Base-by-base conservation (phyloP, 1,284 basidiomycete genomes). In the Naganishia sp. region DNA sequence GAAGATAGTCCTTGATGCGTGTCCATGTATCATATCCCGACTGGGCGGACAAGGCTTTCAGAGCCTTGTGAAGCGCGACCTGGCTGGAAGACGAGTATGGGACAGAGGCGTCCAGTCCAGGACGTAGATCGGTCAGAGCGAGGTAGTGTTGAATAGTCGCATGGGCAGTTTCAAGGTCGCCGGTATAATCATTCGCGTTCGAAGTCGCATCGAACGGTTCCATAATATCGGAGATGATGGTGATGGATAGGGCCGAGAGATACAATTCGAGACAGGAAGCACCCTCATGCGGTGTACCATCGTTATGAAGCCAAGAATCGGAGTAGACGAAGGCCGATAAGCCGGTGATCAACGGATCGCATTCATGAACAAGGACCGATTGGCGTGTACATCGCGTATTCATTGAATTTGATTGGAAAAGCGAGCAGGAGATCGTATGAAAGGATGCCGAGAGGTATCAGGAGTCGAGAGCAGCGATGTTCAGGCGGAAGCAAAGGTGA, bases 11-110 rank as follows among this genome's bases (percentile, higher is more conserved):
- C 55, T 31, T 57, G 49, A 69, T 55, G 6, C 44, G 39, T 7
- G 23, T 52, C 63, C 63, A 64, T 2, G 57, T 52, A 45, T 68
- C 46, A 31, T 53, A 45, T n/a, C 67, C 67, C 23, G 55, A 54
- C 16, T 48, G 50, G 48, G 55, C 33, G 28, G 67, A 68, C 11
- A 68, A 53, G 13, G 43, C 50, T 63, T 56, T 61, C 53, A 66
- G 44, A 23, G 59, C 44, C 28, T 48, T 50, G 43, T 66, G 65
- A 11, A 66, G 52, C 21, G 57, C 55, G 15, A 66, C 65, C 53
- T 66, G 65, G 25, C 65, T 61, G 36, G 33, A n/a, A 6, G 59
- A 61, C 13, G 59, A 52, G 36, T 61, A 61, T 2, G 59, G 59
- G 3, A 52, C 36, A 10, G 46, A 23, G 10, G 56, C 48, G 16